Base-by-base conservation (phyloP, 352 stramenopile genomes). In the Phytopythium vexans region DNA sequence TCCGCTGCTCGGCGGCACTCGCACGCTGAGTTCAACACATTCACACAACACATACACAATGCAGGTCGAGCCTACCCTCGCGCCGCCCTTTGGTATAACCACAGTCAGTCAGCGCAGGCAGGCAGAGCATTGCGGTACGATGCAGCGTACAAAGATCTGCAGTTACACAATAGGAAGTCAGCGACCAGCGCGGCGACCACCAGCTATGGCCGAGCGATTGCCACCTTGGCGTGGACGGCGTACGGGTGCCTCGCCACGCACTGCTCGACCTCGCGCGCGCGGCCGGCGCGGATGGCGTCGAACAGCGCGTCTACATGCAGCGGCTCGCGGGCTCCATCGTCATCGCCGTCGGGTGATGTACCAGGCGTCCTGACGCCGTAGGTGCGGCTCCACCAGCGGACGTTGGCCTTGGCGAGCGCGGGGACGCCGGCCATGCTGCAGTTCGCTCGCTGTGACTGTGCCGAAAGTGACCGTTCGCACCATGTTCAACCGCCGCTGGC, bases 141-240 rank as follows among this genome's bases (percentile, higher is more conserved):
- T 55, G 36, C 32, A 33, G 33, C 46, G 31, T 12, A 68, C 60
- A 32, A 67, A 64, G 36, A 64, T 16, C 58, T 66, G 47, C 43
- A 45, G 48, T 56, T 41, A 12, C 36, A 40, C 16, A 31, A 27
- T 21, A 48, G 21, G 49, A 43, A 45, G 2, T 27, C 21, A 27
- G 21, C 21, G 2, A 27, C 21, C 21, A 27, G 21, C 2, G 21
- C 21, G 2, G 21, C 21, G 21, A 1, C 2, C 21, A 2, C 21
- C 1, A 27, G 21, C 21, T 27, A 2, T 27, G 21, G 21, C 21
- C 21, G 2, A 2, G 21, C 21, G 21, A 27, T 1, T 2, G 21
- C 21, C 45, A 83, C 70, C 68, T 83, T 83, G 32, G 58, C 66
- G 68, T 73, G 64, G 31, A 68, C 46, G 48, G 60, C 54, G n/a